These are phyloP conservation scores for Chalciporus sp. DNA, from an alignment of 1,284 basidiomycete genomes.

Conservation along the genomic window DNA sequence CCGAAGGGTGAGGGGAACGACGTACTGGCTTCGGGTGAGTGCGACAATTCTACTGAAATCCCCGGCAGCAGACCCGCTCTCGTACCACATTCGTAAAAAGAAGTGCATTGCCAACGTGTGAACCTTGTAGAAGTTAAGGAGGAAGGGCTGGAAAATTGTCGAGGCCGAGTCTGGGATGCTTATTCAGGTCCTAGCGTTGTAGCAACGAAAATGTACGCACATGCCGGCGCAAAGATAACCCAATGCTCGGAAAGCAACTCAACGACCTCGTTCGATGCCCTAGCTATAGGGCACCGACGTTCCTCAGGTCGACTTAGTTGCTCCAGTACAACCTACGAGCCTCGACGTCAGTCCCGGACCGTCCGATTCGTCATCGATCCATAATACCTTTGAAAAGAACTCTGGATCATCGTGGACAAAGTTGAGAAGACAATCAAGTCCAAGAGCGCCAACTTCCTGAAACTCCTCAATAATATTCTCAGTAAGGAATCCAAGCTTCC, in stretches of 20 bases:
- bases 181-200: conserved; percentile 21
- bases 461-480: conserved; percentile 87
- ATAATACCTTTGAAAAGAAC: conserved; percentile 77
- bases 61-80: conserved; percentile 79
- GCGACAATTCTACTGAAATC: conserved; percentile 86
- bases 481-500: conserved; percentile 75
- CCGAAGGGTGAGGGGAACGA: conserved; percentile 21
- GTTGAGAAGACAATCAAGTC: conserved; percentile 82
- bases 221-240: conserved; percentile 78
- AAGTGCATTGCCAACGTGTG: conserved; percentile 86
- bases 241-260: conserved; percentile 88
- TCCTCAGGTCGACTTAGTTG: conserved; percentile 80
- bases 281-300: conserved; percentile 84
- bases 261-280: conserved; percentile 85
- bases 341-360: conserved; percentile 3
- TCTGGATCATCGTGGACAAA: conserved; percentile 75
- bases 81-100: conserved; percentile 95
- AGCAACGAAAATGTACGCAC: conserved; percentile 43
- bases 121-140: conserved; percentile 84
- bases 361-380: not conserved
- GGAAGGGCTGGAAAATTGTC: conserved; percentile 86
- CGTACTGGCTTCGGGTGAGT: conserved; percentile 85
- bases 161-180: conserved; percentile 68
- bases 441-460: conserved; percentile 80
- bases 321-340: conserved; percentile 72